Base-by-base conservation (phyloP, 2,329 filamentous ascomycete species). In the Microdochium trichocladiopsis region DNA sequence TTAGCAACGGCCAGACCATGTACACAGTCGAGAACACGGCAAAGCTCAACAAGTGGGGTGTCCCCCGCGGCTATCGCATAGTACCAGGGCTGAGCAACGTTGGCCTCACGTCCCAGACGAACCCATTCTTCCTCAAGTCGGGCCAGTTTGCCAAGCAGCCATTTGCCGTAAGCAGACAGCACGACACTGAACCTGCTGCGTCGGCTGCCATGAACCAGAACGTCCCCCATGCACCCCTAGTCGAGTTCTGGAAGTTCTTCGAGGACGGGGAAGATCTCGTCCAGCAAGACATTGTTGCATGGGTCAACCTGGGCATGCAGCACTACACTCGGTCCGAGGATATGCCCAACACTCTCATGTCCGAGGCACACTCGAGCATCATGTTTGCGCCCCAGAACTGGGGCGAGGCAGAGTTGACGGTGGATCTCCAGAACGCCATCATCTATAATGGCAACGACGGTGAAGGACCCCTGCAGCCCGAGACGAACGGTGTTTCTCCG, bases 251-350 rank as follows among this genome's bases (percentile, higher is more conserved):
- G 49, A 66, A 69, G 49, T 72, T 72, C 58, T 70, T 76, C 51
- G 33, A 37, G 14, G 58, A 79, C 55, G 68, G 62, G 16, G 74
- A 79, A 57, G 60, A 61, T 55, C 52, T 73, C 4, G 69, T 71
- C 23, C 67, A 69, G 47, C 64, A 70, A 54, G 69, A 72, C 52
- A 51, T 71, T 4, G 73, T 78, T 2, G 54, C 77, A 3, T 79
- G 74, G 67, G 72, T 79, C 57, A 79, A 79, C 57, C 62, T 79
- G 9, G 75, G 75, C 47, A 75, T 75, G 63, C 76, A 79, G 58
- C 75, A 79, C 56, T 67, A 76, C 22, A 75, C 74, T 2, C 66
- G 67, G 24, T 65, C 66, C 33, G 67, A 69, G 55, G 69, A 71
- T 50, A 54, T 71, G 1, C 65, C 65, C n/a, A 62, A 63, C 45